Conservation (phyloP, 1,139 yeast genomes). For the Suhomyces bolitotheri region DNA sequence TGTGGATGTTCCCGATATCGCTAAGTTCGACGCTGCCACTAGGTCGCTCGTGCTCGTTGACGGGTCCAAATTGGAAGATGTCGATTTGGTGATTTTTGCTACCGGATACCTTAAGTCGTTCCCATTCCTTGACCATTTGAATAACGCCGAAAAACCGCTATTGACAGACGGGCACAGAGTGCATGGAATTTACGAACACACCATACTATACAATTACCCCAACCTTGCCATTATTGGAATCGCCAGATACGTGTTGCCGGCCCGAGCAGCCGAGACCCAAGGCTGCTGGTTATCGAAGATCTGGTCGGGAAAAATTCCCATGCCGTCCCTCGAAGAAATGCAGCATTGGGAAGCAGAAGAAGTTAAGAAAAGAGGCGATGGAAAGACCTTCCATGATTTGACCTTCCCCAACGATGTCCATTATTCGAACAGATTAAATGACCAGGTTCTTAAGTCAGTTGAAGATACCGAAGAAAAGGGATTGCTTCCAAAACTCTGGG, state of each 20-base stretch:
- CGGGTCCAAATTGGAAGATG: slow-evolving; percentile 36
- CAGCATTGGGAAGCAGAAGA: slow-evolving; percentile 38
- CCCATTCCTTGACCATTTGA: slow-evolving; percentile 15
- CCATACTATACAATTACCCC: slow-evolving; percentile 54
- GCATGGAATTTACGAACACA: slow-evolving; percentile 54
- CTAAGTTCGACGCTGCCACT: slow-evolving; percentile 26
- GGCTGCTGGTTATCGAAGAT: slow-evolving; percentile 57
- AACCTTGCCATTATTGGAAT: slow-evolving; percentile 55
- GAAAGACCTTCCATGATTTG: slow-evolving; percentile 45
- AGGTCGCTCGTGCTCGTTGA: slow-evolving; percentile 28
- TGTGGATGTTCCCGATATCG: slow-evolving; percentile 42
- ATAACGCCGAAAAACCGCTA: slow-evolving; percentile 22
- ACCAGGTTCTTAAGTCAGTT: slow-evolving; percentile 35
- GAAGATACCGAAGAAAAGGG: slow-evolving; percentile 23
- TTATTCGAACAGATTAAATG: slow-evolving; percentile 40
- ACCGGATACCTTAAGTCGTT: slow-evolving; percentile 52
- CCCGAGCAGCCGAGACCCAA: slow-evolving; percentile 60
- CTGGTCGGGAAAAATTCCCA: slow-evolving; percentile 45
- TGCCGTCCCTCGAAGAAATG: slow-evolving; percentile 49
- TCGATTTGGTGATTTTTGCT: slow-evolving; percentile 58
- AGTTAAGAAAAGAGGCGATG: slow-evolving; percentile 36
- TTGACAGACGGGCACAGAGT: slow-evolving; percentile 47
- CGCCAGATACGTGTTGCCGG: slow-evolving; percentile 56
- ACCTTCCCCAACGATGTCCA: slow-evolving; percentile 50
- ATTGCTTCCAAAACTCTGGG: slow-evolving; percentile 40